phyloP scores from a whole-genome alignment of 495 filamentous ascomycete species.

The Rhizodiscina lignyota region DNA sequence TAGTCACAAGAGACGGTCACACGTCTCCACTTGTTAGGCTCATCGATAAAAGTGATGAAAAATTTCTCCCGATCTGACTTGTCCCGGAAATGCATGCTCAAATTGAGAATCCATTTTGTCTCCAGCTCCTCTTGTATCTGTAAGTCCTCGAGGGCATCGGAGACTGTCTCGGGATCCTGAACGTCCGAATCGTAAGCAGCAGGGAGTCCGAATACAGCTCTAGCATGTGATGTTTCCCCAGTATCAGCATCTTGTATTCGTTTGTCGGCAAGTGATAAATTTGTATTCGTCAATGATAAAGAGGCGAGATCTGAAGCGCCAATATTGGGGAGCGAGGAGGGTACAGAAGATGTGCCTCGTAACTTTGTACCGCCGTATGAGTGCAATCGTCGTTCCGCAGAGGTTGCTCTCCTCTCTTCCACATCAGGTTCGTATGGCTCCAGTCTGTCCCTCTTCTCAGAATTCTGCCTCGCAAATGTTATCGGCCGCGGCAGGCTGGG shows the following conservation, averaged over 20 bases:
- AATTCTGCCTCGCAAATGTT: constrained; percentile 67
- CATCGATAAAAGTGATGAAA: constrained; percentile 87
- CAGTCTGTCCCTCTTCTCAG: constrained; percentile 58
- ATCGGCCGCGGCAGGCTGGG: constrained; percentile 57
- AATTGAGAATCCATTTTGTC: constrained; percentile 82
- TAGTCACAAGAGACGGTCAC: constrained; percentile 94
- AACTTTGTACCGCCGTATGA: too few relatives aligned
- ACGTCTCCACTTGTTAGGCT: constrained; percentile 60
- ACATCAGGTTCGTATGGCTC: constrained; percentile 39
- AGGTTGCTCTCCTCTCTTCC: constrained; percentile 52
- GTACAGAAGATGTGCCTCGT: too few relatives aligned
- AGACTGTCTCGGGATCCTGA: constrained; percentile 32
- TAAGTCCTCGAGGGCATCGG: constrained; percentile 11
- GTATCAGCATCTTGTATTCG: not conserved
- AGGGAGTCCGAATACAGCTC: too few relatives aligned
- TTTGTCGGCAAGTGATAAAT: not conserved
- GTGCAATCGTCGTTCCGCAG: constrained; percentile 42
- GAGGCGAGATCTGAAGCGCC: constrained; percentile 1
- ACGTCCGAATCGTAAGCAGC: constrained; percentile 8
- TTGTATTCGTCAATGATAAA: too few relatives aligned
- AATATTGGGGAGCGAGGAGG: not conserved
- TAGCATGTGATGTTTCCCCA: too few relatives aligned
- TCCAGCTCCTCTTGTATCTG: constrained; percentile 66
- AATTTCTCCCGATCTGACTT: constrained; percentile 92
- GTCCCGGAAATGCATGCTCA: constrained; percentile 98